phyloP scores from a whole-genome alignment of 768 basidiomycete species.

The Lentinula guzmanii region DNA sequence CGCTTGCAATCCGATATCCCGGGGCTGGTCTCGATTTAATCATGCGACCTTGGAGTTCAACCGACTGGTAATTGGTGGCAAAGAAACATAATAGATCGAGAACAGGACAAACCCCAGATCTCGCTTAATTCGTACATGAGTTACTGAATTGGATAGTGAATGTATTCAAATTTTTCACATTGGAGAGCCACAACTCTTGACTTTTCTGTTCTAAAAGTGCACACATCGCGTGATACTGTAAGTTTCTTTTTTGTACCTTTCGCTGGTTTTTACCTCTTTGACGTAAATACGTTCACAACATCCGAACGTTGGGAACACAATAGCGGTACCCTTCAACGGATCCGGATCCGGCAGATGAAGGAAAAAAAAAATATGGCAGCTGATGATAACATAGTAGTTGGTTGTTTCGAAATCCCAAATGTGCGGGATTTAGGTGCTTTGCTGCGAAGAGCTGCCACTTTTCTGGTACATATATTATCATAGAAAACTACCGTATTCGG shows the following conservation, averaged over 20 bases:
- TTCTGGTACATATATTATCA: background rate
- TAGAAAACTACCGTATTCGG: background rate
- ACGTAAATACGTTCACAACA: background rate
- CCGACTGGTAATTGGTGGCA: background rate
- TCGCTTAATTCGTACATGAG: background rate
- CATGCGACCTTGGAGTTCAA: background rate
- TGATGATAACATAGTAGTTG: background rate
- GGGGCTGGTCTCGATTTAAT: background rate
- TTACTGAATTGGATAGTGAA: no score
- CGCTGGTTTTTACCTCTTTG: background rate
- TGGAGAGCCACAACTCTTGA: background rate
- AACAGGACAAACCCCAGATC: background rate
- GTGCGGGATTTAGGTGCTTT: background rate
- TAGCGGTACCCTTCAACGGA: background rate
- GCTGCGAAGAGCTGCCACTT: background rate
- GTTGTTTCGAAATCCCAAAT: background rate
- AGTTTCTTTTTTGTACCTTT: background rate
- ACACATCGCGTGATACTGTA: background rate
- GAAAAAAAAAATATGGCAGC: background rate
- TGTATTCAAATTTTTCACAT: no score
- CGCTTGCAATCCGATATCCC: background rate
- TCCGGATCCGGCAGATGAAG: background rate
- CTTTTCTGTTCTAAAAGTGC: background rate
- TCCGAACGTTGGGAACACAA: background rate
- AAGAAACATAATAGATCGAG: background rate